A percentile compares a stretch with the other conserved stretches of the same genome.
These are phyloP conservation scores for Ambrosiella beaveri DNA, from an alignment of 2,329 filamentous ascomycete species.

Conservation along the genomic window DNA sequence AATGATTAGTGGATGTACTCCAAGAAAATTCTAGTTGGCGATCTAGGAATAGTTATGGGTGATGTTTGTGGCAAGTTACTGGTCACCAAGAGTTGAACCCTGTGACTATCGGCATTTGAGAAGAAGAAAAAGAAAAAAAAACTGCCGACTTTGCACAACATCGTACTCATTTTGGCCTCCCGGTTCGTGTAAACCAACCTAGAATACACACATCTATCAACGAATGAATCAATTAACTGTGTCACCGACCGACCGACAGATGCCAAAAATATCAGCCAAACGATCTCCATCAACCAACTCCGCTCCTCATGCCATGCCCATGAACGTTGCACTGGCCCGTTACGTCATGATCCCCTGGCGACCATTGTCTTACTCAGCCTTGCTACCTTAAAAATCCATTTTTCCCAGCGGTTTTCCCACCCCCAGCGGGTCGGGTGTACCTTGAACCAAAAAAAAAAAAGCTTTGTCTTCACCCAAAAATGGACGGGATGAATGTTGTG, in stretches of 20 bases:
- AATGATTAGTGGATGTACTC: too few species aligned
- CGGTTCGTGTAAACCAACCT: too few species aligned
- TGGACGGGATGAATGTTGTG: too few species aligned
- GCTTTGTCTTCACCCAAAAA: background rate
- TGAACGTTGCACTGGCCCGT: background rate
- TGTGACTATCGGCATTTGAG: too few species aligned
- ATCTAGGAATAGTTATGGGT: too few species aligned
- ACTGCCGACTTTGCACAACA: too few species aligned
- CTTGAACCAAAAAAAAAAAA: background rate
- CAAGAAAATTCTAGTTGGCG: too few species aligned
- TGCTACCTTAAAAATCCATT: background rate
- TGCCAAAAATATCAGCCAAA: background rate
- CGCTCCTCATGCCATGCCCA: background rate
- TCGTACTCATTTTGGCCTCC: too few species aligned
- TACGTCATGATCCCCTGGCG: background rate
- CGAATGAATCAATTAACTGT: background rate
- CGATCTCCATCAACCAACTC: background rate
- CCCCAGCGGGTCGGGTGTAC: background rate
- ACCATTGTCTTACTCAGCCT: background rate
- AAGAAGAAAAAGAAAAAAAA: too few species aligned
- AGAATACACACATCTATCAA: background rate
- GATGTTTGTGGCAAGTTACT: too few species aligned
- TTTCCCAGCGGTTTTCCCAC: background rate
- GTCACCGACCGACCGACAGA: background rate
- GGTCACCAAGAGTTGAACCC: too few species aligned